phyloP scores from a whole-genome alignment of 306 rosid species.

The Vigna trinervia region DNA sequence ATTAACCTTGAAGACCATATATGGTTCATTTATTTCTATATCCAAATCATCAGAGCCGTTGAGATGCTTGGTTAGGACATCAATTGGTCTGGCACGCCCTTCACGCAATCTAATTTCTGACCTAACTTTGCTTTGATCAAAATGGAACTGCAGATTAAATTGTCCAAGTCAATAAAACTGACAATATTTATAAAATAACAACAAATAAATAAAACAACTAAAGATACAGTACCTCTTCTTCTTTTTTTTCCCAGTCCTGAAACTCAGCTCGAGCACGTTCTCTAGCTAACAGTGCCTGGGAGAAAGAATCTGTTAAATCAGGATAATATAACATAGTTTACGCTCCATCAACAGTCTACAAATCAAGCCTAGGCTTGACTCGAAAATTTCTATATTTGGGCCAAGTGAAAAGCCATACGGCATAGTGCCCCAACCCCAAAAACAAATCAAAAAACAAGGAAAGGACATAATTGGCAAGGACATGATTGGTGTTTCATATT shows the following conservation, averaged over 20 bases:
- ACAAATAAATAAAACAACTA: constrained; percentile 12
- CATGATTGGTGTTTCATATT: constrained; percentile 1
- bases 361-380: constrained; percentile 21
- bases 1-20: constrained; percentile 90
- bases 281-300: constrained; percentile 92
- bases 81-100: constrained; percentile 95
- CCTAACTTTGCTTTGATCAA: constrained; percentile 97
- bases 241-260: constrained; percentile 99
- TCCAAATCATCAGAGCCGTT: constrained; percentile 84
- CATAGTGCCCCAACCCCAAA: not conserved
- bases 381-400: constrained; percentile 11
- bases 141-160: constrained; percentile 78
- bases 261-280: constrained; percentile 98
- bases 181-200: constrained; percentile 19
- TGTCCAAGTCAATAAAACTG: constrained; percentile 34
- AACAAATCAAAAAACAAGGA: not conserved
- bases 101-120: constrained; percentile 97
- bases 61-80: constrained; percentile 86
- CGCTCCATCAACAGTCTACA: not conserved
- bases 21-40: constrained; percentile 91
- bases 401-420: constrained; percentile 11
- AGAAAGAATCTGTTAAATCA: constrained; percentile 45
- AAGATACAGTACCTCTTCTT: constrained; percentile 78
- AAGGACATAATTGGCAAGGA: not conserved
- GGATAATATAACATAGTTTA: constrained; percentile 25